These are phyloP conservation scores for Gonapodya sp. DNA, from an alignment of 192 early-diverging fungal genomes.

Conservation along the genomic window DNA sequence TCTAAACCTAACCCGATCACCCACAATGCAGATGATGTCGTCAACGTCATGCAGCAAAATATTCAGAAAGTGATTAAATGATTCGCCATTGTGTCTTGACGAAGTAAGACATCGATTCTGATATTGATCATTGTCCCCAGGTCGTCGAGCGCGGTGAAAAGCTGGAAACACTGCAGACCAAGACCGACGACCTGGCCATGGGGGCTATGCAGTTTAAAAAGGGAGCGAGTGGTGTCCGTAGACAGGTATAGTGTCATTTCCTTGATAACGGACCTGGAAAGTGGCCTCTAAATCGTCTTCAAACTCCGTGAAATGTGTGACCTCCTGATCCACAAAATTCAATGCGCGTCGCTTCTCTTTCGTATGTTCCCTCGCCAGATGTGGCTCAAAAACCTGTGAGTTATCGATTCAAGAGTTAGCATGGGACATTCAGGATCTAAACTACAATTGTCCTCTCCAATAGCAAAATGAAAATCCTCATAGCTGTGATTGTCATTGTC, in stretches of 20 bases:
- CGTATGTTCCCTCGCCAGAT: too few relatives aligned
- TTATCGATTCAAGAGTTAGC: neutral
- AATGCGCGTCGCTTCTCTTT: too few relatives aligned
- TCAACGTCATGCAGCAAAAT: slow-evolving; percentile 8
- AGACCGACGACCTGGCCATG: slow-evolving; percentile 1
- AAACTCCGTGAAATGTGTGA: neutral
- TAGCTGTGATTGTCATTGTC: neutral
- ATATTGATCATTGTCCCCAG: too few relatives aligned
- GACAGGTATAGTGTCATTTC: neutral
- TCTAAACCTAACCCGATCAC: too few relatives aligned
- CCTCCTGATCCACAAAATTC: neutral
- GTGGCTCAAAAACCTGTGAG: neutral
- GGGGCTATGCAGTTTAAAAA: slow-evolving; percentile 1
- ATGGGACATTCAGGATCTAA: neutral
- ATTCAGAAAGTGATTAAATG: neutral
- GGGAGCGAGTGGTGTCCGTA: neutral
- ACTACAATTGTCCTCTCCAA: neutral
- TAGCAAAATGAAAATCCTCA: neutral
- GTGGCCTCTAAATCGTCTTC: neutral
- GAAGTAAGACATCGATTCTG: too few relatives aligned
- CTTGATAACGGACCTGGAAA: too few relatives aligned
- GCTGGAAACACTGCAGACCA: slow-evolving; percentile 6
- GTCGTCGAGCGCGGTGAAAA: slow-evolving; percentile 5
- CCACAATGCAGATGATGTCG: neutral
- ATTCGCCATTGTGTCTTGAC: too few relatives aligned